These are phyloP conservation scores for Ascosphaera aggregata DNA, from an alignment of 2,329 filamentous ascomycete genomes.

Conservation along the genomic window DNA sequence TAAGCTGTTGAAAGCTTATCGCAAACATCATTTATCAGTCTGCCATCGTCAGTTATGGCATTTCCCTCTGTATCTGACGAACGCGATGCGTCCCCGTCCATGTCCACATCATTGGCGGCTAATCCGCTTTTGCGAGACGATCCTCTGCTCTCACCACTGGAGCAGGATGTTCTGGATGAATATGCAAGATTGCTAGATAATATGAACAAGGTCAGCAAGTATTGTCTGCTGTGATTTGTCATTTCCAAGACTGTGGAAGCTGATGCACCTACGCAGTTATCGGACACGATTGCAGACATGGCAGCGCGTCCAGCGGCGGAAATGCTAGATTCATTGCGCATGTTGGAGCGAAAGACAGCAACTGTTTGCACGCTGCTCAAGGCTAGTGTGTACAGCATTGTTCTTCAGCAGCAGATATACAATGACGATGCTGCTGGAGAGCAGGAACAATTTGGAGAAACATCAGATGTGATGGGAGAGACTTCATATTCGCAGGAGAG, in stretches of 20 bases:
- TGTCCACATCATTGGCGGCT: slow-evolving; percentile 6
- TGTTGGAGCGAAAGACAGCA: slow-evolving; percentile 83
- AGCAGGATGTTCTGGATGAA: slow-evolving; percentile 88
- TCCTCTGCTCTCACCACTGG: slow-evolving; percentile 41
- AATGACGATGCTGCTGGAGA: slow-evolving; percentile 27
- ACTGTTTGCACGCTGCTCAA: slow-evolving; percentile 90
- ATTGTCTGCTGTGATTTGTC: no score
- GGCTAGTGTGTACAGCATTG: slow-evolving; percentile 95
- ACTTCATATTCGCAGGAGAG: slow-evolving; percentile 6
- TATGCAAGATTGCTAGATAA: slow-evolving; percentile 74
- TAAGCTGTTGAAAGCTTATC: not conserved
- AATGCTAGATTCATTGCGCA: slow-evolving; percentile 53
- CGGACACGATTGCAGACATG: slow-evolving; percentile 27
- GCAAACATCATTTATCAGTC: not conserved
- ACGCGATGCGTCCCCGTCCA: slow-evolving; percentile 4
- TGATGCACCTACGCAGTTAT: slow-evolving; percentile 9
- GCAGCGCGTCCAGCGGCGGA: slow-evolving; percentile 48
- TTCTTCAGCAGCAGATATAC: slow-evolving; percentile 87
- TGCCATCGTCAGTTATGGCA: not conserved
- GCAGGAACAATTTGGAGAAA: slow-evolving; percentile 7
- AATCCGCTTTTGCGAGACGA: slow-evolving; percentile 18
- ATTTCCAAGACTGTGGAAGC: not conserved
- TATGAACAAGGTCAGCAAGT: slow-evolving; percentile 68
- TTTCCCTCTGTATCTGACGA: not conserved
- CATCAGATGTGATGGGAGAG: slow-evolving; percentile 6